Conservation (phyloP, 192 early-diverging fungal genomes). For the Physocladia obscura region DNA sequence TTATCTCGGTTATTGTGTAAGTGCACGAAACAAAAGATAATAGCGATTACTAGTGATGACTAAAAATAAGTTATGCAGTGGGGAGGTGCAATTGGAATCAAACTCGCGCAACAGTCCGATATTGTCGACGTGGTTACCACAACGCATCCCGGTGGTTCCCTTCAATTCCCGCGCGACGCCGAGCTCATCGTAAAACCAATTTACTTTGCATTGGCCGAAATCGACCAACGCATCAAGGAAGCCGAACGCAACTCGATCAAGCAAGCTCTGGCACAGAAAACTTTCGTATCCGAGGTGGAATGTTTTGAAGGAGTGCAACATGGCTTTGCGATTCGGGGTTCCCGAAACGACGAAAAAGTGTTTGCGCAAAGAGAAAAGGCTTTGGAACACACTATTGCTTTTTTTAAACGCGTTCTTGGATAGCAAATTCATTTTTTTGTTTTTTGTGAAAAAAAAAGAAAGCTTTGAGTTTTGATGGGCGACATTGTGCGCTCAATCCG, state of each 20-base stretch:
- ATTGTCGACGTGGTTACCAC: conserved; percentile 9
- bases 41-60: no score
- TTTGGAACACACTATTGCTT: neutral
- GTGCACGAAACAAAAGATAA: no score
- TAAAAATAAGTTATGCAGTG: no score
- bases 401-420: neutral
- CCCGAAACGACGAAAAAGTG: conserved; percentile 1
- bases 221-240: neutral
- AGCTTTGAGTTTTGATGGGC: no score
- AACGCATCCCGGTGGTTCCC: conserved; percentile 15
- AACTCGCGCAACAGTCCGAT: conserved; percentile 4
- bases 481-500: no score
- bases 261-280: neutral
- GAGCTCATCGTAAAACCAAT: neutral
- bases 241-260: neutral
- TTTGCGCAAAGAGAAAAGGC: neutral
- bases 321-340: conserved; percentile 28
- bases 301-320: conserved; percentile 18
- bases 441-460: no score
- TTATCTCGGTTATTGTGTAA: conserved; percentile 10
- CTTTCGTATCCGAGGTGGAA: neutral
- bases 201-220: conserved; percentile 2
- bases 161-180: conserved; percentile 14
- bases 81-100: conserved; percentile 14
- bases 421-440: no score